These are phyloP conservation scores for Citrus maxima DNA, from an alignment of 345 rosid species.

Conservation along the genomic window DNA sequence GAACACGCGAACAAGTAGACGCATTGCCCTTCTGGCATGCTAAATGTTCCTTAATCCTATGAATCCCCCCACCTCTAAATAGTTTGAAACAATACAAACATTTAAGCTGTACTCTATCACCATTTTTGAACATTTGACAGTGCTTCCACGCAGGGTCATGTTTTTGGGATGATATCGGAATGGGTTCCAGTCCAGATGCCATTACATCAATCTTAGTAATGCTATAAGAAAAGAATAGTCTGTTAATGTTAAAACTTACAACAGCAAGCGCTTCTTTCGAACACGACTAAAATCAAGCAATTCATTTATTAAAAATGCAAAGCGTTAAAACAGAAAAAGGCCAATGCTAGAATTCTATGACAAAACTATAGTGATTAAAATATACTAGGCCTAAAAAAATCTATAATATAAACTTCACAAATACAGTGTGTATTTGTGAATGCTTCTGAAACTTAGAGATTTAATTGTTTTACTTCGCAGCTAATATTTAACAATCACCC, in stretches of 20 bases:
- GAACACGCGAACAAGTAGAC: constrained; percentile 65
- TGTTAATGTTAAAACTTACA: background rate
- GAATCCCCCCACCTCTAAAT: constrained; percentile 95
- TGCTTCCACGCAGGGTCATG: constrained; percentile 98
- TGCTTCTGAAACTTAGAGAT: background rate
- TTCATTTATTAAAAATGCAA: background rate
- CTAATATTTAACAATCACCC: no score
- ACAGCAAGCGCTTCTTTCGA: background rate
- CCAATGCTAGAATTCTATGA: background rate
- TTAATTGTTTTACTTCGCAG: background rate
- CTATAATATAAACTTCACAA: background rate
- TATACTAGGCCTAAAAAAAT: background rate
- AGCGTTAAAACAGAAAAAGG: background rate
- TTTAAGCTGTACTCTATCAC: constrained; percentile 67
- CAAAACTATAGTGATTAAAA: background rate
- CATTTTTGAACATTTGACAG: constrained; percentile 74
- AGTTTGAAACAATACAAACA: constrained; percentile 75
- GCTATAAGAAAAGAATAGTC: background rate
- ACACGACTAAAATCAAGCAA: background rate
- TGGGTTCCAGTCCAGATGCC: constrained; percentile 53
- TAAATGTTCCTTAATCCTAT: constrained; percentile 91
- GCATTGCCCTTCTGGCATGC: constrained; percentile 92
- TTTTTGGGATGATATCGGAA: constrained; percentile 70
- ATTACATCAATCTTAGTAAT: constrained; percentile 22
- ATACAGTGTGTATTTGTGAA: background rate